These are phyloP conservation scores for Erysimum cheiranthoides DNA, from an alignment of 345 rosid species.

Conservation along the genomic window DNA sequence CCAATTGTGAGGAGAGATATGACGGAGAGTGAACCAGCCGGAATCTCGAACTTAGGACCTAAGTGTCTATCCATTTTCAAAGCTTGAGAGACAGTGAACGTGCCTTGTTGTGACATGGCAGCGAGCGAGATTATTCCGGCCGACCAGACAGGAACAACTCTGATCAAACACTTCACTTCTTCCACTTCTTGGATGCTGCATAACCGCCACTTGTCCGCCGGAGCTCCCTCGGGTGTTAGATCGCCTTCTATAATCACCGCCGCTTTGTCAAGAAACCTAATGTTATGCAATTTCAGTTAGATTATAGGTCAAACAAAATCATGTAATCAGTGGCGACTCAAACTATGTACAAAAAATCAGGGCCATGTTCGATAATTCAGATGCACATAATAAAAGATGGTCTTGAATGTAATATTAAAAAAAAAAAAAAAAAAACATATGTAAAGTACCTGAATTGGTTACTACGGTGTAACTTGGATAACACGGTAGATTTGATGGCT, in stretches of 20 bases:
- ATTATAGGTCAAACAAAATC: conserved; percentile 1
- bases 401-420: background rate
- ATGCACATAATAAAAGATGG: background rate
- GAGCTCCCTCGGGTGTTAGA: conserved; percentile 53
- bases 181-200: conserved; percentile 74
- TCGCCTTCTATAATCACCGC: conserved; percentile 63
- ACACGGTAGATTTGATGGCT: conserved; percentile 38
- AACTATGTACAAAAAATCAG: background rate
- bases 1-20: conserved; percentile 77
- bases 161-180: conserved; percentile 66
- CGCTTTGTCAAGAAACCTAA: conserved; percentile 73
- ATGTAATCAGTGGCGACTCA: background rate
- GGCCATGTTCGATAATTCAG: background rate
- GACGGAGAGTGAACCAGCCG: conserved; percentile 81
- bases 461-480: conserved; percentile 65
- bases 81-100: conserved; percentile 87
- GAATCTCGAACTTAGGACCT: conserved; percentile 65
- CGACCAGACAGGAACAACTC: conserved; percentile 63
- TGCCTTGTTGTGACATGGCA: conserved; percentile 76
- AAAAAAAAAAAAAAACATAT: background rate
- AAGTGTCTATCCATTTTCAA: conserved; percentile 76
- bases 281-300: background rate
- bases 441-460: conserved; percentile 61
- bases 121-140: conserved; percentile 65
- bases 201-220: conserved; percentile 55